phyloP scores from a whole-genome alignment of 192 early-diverging fungal genomes.

The Gamsiella multidivaricata region DNA sequence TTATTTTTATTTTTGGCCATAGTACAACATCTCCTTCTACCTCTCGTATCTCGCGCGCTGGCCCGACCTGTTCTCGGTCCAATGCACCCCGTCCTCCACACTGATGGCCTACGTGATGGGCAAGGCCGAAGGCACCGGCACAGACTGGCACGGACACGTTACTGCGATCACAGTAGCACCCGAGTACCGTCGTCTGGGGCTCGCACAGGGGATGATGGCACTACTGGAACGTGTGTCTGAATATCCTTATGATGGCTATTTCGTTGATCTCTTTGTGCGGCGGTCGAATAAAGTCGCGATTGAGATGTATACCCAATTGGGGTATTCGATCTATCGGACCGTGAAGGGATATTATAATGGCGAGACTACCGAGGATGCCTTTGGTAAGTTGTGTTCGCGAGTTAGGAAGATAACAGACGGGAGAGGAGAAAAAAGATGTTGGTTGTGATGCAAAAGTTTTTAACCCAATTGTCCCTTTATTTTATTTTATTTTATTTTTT shows the following conservation, averaged over 20 bases:
- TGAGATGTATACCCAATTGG: conserved; percentile 91
- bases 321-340: conserved; percentile 90
- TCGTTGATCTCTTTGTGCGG: conserved; percentile 97
- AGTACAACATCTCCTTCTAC: conserved; percentile 95
- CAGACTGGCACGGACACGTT: conserved; percentile 98
- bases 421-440: neutral
- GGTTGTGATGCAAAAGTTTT: too few species aligned
- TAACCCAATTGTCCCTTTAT: neutral
- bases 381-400: too few species aligned
- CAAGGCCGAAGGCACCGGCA: conserved; percentile 90
- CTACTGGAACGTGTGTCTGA: conserved; percentile 92
- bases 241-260: conserved; percentile 87
- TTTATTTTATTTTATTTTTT: conserved; percentile 8
- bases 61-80: conserved; percentile 93
- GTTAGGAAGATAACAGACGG: neutral
- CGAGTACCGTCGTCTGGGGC: conserved; percentile 91
- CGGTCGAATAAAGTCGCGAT: conserved; percentile 93
- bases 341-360: conserved; percentile 91
- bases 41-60: conserved; percentile 91
- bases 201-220: conserved; percentile 90
- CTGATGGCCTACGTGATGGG: conserved; percentile 97
- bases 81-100: conserved; percentile 74
- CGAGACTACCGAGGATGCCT: conserved; percentile 85
- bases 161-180: conserved; percentile 97
- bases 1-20: neutral